phyloP scores from a whole-genome alignment of 1,139 yeast species.

The Zygosaccharomyces sapae region DNA sequence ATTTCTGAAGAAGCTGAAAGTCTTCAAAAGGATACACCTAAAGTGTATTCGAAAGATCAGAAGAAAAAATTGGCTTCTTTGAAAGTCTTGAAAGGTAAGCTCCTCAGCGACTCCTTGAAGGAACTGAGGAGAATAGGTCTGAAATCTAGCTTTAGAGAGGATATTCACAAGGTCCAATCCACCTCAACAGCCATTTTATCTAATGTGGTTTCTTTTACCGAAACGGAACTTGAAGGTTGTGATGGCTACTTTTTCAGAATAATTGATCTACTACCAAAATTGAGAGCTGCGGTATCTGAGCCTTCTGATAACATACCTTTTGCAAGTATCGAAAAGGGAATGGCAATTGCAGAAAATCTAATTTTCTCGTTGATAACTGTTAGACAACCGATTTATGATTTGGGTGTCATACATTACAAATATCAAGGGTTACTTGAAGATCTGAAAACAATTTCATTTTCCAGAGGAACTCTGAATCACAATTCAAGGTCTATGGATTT shows the following conservation, averaged over 20 bases:
- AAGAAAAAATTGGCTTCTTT: slow-evolving; percentile 70
- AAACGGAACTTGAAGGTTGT: slow-evolving; percentile 41
- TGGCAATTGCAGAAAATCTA: slow-evolving; percentile 75
- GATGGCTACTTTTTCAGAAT: slow-evolving; percentile 66
- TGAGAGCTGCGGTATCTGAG: slow-evolving; percentile 59
- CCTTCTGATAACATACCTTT: slow-evolving; percentile 73
- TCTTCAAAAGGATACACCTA: slow-evolving; percentile 74
- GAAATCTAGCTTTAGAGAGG: slow-evolving; percentile 60
- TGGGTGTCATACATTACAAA: slow-evolving; percentile 30
- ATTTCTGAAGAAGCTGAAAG: slow-evolving; percentile 56
- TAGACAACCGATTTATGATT: slow-evolving; percentile 44
- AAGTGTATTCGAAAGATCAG: slow-evolving; percentile 60
- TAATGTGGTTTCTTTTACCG: slow-evolving; percentile 46
- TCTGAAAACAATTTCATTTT: slow-evolving; percentile 22
- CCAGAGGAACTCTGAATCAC: slow-evolving; percentile 20
- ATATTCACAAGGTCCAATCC: slow-evolving; percentile 56
- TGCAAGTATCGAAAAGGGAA: slow-evolving; percentile 68
- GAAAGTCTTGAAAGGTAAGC: slow-evolving; percentile 72
- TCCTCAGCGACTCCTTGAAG: slow-evolving; percentile 70
- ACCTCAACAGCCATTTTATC: slow-evolving; percentile 62
- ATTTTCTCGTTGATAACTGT: slow-evolving; percentile 50
- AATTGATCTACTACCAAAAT: slow-evolving; percentile 74
- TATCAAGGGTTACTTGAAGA: slow-evolving; percentile 21
- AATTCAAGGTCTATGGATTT: slow-evolving; percentile 11
- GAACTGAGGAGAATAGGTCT: slow-evolving; percentile 75